Evolutionary conservation across 306 rosid species (phyloP), one percentile per base, ranked within the genome.

Genomic region (Dryas octopetala): DNA sequence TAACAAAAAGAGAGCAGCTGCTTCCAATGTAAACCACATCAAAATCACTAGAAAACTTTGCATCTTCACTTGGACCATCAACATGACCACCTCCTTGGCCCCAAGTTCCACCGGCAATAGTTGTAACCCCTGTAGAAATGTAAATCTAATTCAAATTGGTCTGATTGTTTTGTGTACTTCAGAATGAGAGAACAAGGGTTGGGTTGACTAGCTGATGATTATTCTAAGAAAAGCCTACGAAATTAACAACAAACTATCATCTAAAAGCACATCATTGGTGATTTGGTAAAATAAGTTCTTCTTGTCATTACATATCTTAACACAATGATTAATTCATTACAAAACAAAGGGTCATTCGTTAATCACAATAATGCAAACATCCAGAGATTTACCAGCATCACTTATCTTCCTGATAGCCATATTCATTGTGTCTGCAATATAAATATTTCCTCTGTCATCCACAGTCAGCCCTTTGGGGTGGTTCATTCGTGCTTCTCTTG

Each of bases 1-100:
- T 82, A 68, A 96, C 93, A 88, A 96, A 80, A 77, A 96, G 98
- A 76, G 96, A 90, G 83, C 99, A 96, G 61, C 86, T 96, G 75
- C 89, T 92, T 51, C 83, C 87, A 66, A 82, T 81, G 82, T 92
- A 96, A 76, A 90, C 78, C 57, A 96, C 78, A 77, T 92, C 97
- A 70, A 96, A 96, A 81, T 96, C 98, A 59, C 85, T 87, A 62
- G 99, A 96, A 63, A 96, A 96, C 68, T 88, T 96, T 23, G 99
- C 98, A 69, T 96, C 98, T 75, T 96, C 99, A 89, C 98, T 87
- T 72, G 97, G 93, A 83, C 97, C 99, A 85, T 96, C 99, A 75
- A 96, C 89, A 80, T 92, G 99, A 58, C 95, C 96, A 68, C 91
- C 93, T 70, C 88, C 77, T 76, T 78, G 90, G 62, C 88, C 89